A percentile compares a stretch with the other conserved stretches of the same genome.
Conservation (phyloP, 2,329 filamentous ascomycete genomes). For the Fusarium bactridioides region DNA sequence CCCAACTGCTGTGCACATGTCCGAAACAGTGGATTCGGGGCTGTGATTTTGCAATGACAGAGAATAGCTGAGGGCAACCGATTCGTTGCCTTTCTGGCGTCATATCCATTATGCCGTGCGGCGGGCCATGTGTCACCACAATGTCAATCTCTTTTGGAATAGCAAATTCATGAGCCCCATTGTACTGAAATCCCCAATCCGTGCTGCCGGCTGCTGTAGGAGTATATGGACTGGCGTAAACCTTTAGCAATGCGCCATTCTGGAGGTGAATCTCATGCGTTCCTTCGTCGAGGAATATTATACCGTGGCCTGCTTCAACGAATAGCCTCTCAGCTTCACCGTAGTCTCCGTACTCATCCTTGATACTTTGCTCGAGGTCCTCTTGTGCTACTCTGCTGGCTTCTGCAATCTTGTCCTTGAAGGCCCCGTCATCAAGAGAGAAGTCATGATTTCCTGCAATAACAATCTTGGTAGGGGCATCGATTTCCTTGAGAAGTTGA, state of each 20-base stretch:
- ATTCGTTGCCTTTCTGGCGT: slow-evolving; percentile 39
- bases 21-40: slow-evolving; percentile 50
- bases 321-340: slow-evolving; percentile 47
- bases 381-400: slow-evolving; percentile 10
- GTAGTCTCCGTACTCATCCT: slow-evolving; percentile 48
- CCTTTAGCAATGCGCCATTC: slow-evolving; percentile 51
- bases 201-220: slow-evolving; percentile 44
- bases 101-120: slow-evolving; percentile 52
- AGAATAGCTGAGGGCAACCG: slow-evolving; percentile 46
- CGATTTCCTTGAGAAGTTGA: slow-evolving; percentile 47
- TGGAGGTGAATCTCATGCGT: slow-evolving; percentile 48
- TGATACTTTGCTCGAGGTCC: slow-evolving; percentile 5
- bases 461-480: slow-evolving; percentile 56
- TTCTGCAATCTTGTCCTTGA: slow-evolving; percentile 41
- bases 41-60: slow-evolving; percentile 39
- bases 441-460: slow-evolving; percentile 64
- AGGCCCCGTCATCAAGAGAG: slow-evolving; percentile 48
- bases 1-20: slow-evolving; percentile 47
- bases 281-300: slow-evolving; percentile 54
- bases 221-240: slow-evolving; percentile 58
- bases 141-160: slow-evolving; percentile 42
- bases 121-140: slow-evolving; percentile 48
- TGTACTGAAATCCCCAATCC: slow-evolving; percentile 57
- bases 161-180: slow-evolving; percentile 36
- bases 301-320: slow-evolving; percentile 37